phyloP scores from a whole-genome alignment of 768 basidiomycete species.

The Gelatoporia subvermispora region DNA sequence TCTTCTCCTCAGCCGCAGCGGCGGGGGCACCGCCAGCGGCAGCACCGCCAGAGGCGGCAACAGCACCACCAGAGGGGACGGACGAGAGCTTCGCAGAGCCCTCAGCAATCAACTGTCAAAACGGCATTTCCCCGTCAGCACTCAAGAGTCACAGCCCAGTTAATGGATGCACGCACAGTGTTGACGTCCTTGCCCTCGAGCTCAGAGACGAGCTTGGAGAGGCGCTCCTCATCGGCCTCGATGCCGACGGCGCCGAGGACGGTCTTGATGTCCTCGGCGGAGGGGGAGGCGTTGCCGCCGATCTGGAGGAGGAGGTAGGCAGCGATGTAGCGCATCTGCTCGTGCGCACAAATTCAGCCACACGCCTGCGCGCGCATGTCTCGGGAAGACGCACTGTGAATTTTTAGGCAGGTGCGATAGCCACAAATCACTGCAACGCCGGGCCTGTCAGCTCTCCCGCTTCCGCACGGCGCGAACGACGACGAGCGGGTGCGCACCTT shows the following conservation, averaged over 20 bases:
- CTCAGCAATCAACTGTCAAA: slow-evolving; percentile 76
- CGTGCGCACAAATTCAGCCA: not conserved
- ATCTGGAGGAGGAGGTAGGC: slow-evolving; percentile 95
- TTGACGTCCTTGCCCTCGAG: slow-evolving; percentile 87
- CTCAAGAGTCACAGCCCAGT: not conserved
- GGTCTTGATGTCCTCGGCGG: slow-evolving; percentile 82
- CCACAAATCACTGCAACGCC: slow-evolving; percentile 79
- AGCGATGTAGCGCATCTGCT: slow-evolving; percentile 87
- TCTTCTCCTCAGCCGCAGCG: slow-evolving; percentile 65
- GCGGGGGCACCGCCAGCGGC: slow-evolving; percentile 53
- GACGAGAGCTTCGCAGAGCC: slow-evolving; percentile 93
- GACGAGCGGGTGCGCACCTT: slow-evolving; percentile 41
- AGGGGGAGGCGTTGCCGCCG: slow-evolving; percentile 87
- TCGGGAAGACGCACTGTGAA: not conserved
- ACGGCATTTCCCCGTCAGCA: not conserved
- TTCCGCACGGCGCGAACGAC: not conserved
- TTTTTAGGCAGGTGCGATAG: slow-evolving; percentile 48
- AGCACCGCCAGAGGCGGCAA: slow-evolving; percentile 44
- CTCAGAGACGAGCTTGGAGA: slow-evolving; percentile 82
- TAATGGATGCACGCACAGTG: slow-evolving; percentile 42
- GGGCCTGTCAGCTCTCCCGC: slow-evolving; percentile 4
- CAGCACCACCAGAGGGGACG: slow-evolving; percentile 91
- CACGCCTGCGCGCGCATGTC: not conserved
- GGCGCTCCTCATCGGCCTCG: slow-evolving; percentile 78
- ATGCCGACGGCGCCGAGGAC: slow-evolving; percentile 84